Evolutionary conservation across 495 filamentous ascomycete genomes (phyloP).

Genomic region (Lichenothelia convexa): DNA sequence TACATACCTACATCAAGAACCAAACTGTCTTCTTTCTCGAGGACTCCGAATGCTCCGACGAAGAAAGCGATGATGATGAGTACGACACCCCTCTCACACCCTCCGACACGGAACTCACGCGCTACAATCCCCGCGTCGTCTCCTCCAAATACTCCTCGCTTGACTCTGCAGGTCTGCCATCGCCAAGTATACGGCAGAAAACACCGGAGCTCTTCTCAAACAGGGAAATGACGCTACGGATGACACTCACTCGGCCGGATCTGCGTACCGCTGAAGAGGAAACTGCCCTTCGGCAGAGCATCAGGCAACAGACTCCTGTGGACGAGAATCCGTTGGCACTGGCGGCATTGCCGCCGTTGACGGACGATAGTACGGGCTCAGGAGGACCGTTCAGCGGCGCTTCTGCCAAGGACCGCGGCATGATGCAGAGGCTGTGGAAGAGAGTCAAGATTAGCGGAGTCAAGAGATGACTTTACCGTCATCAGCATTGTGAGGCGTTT

Average conservation of each 20-base stretch:
- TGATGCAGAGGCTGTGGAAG: too few relatives aligned
- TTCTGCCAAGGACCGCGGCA: too few relatives aligned
- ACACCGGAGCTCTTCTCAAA: constrained; percentile 26
- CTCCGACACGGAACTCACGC: constrained; percentile 4
- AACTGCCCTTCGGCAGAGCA: constrained; percentile 17
- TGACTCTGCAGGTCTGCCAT: constrained; percentile 4
- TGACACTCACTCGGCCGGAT: constrained; percentile 85
- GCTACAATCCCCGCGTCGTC: constrained; percentile 1
- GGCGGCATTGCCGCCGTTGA: constrained; percentile 28
- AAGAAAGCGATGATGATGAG: background rate
- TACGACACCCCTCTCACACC: constrained; percentile 5
- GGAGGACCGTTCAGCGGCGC: too few relatives aligned
- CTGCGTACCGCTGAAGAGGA: constrained; percentile 50
- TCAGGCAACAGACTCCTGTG: constrained; percentile 10
- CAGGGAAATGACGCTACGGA: constrained; percentile 84
- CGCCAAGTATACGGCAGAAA: constrained; percentile 6
- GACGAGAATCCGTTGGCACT: constrained; percentile 35
- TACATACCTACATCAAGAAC: constrained; percentile 15
- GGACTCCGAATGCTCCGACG: constrained; percentile 4
- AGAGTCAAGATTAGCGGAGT: too few relatives aligned
- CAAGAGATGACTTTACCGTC: too few relatives aligned
- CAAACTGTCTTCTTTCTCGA: constrained; percentile 17
- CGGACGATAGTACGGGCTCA: constrained; percentile 26
- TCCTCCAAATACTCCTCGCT: constrained; percentile 1
- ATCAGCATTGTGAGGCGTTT: too few relatives aligned